A percentile compares a stretch with the other conserved stretches of the same genome.
phyloP scores from a whole-genome alignment of 2,329 filamentous ascomycete genomes.

The Rutstroemia sp. region DNA sequence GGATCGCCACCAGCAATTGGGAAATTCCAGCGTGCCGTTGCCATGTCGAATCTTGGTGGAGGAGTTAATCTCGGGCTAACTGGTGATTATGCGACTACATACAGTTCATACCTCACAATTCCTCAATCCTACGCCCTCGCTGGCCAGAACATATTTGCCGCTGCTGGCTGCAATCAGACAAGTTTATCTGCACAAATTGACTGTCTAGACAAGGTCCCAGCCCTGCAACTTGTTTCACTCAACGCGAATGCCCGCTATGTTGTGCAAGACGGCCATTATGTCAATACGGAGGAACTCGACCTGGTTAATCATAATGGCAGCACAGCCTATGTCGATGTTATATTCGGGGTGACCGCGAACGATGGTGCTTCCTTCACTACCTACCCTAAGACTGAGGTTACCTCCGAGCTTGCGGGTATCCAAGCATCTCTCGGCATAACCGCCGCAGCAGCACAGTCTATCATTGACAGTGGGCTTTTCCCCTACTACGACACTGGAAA shows the following conservation, averaged over 20 bases:
- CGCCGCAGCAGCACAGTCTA: slow-evolving; percentile 33
- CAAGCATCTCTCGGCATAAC: slow-evolving; percentile 39
- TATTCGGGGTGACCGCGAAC: slow-evolving; percentile 42
- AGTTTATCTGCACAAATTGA: slow-evolving; percentile 36
- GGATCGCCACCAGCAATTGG: slow-evolving; percentile 40
- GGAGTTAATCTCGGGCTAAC: slow-evolving; percentile 39
- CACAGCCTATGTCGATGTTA: slow-evolving; percentile 42
- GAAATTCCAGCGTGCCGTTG: slow-evolving; percentile 39
- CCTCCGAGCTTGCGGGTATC: slow-evolving; percentile 36
- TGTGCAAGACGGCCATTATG: slow-evolving; percentile 45
- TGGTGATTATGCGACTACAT: slow-evolving; percentile 44
- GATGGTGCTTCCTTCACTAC: slow-evolving; percentile 45
- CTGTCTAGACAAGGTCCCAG: slow-evolving; percentile 37
- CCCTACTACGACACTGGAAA: slow-evolving; percentile 42
- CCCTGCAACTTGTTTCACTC: slow-evolving; percentile 32
- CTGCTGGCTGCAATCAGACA: slow-evolving; percentile 40
- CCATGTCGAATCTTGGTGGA: slow-evolving; percentile 46
- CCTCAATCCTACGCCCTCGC: slow-evolving; percentile 40
- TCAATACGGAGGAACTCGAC: slow-evolving; percentile 41
- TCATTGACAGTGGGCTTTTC: slow-evolving; percentile 41
- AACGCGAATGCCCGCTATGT: slow-evolving; percentile 41
- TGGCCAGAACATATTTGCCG: slow-evolving; percentile 40
- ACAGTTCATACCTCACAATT: slow-evolving; percentile 46
- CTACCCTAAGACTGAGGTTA: slow-evolving; percentile 37
- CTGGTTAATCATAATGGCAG: slow-evolving; percentile 36